Evolutionary conservation across 495 filamentous ascomycete species (phyloP).

Genomic region (Astrocystis sublimbata): DNA sequence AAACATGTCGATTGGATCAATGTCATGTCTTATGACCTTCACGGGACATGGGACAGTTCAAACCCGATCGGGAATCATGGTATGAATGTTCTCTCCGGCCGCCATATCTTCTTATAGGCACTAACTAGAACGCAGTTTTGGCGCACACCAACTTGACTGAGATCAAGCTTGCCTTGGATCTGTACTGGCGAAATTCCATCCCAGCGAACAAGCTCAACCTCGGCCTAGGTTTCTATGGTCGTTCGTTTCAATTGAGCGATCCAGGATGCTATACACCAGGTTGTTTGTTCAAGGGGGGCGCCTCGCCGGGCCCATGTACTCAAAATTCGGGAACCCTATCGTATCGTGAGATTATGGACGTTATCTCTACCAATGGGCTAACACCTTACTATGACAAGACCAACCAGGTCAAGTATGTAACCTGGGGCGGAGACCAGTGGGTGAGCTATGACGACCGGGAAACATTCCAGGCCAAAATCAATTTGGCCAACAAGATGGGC

Average conservation of each 20-base stretch:
- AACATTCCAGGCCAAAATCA: conserved; percentile 44
- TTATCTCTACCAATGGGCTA: background rate
- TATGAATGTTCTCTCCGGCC: too few relatives aligned
- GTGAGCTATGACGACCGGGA: conserved; percentile 34
- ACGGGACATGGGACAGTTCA: conserved; percentile 25
- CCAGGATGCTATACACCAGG: conserved; percentile 26
- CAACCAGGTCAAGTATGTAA: conserved; percentile 42
- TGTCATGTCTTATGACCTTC: conserved; percentile 47
- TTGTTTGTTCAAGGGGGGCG: conserved; percentile 32
- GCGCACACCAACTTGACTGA: conserved; percentile 60
- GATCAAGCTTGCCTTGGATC: conserved; percentile 48
- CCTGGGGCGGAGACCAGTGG: conserved; percentile 36
- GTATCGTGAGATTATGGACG: conserved; percentile 40
- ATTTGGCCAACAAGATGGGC: conserved; percentile 38
- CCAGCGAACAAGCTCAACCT: conserved; percentile 42
- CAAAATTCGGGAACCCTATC: conserved; percentile 26
- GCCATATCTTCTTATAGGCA: too few relatives aligned
- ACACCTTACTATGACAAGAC: conserved; percentile 25
- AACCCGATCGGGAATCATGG: too few relatives aligned
- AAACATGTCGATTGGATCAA: conserved; percentile 54
- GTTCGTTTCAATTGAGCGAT: conserved; percentile 30
- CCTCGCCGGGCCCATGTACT: conserved; percentile 31
- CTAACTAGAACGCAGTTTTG: too few relatives aligned
- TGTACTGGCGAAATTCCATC: conserved; percentile 55
- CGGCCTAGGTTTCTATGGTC: conserved; percentile 58